phyloP scores from a whole-genome alignment of 306 rosid species.

The Quercus gilva region DNA sequence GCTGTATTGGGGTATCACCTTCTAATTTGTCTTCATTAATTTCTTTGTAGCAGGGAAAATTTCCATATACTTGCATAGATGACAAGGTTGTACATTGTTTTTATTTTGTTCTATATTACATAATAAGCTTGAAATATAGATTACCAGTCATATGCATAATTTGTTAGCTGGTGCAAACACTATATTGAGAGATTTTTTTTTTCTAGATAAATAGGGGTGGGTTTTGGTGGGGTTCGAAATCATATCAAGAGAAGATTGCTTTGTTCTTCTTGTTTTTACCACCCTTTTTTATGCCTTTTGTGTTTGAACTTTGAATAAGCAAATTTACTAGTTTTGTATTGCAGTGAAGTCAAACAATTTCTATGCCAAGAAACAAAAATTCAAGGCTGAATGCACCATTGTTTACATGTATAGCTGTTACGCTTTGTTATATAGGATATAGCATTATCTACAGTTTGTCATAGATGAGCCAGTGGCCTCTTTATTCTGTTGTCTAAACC shows the following conservation, averaged over 20 bases:
- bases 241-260: not conserved
- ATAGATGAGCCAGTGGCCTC: not conserved
- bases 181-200: not conserved
- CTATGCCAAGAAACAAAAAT: not conserved
- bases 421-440: not conserved
- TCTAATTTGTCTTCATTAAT: not conserved
- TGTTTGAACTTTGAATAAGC: not conserved
- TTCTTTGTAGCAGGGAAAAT: not conserved
- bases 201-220: too few species aligned
- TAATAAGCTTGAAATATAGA: not conserved
- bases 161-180: not conserved
- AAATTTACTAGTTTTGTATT: not conserved
- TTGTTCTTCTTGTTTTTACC: not conserved
- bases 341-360: not conserved
- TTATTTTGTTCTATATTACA: not conserved
- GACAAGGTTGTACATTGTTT: not conserved
- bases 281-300: not conserved
- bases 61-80: not conserved
- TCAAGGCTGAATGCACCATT: not conserved
- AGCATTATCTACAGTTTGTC: not conserved
- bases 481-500: not conserved
- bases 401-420: not conserved
- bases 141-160: too few species aligned
- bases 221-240: too few species aligned
- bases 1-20: not conserved